phyloP scores from a whole-genome alignment of 1,139 yeast genomes.

The Schwanniomyces etchellsii region DNA sequence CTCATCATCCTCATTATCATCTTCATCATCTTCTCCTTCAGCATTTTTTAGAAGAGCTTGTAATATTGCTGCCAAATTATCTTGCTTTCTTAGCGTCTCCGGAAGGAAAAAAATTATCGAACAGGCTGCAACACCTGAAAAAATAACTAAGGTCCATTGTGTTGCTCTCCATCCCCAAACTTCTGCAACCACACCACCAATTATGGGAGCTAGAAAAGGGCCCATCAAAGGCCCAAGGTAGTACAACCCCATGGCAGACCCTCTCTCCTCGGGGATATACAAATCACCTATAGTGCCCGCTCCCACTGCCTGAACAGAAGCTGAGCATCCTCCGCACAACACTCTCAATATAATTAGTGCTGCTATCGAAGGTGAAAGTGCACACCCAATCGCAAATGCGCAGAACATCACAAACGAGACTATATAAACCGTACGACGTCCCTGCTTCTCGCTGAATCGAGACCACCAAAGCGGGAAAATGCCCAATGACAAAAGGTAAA shows the following conservation, averaged over 20 bases:
- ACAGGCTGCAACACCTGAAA: slow-evolving; percentile 51
- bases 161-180: slow-evolving; percentile 88
- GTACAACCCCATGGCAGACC: slow-evolving; percentile 74
- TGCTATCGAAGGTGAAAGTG: slow-evolving; percentile 57
- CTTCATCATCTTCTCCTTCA: slow-evolving; percentile 12
- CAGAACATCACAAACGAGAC: slow-evolving; percentile 59
- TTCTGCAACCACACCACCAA: slow-evolving; percentile 71
- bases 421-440: slow-evolving; percentile 70
- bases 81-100: slow-evolving; percentile 64
- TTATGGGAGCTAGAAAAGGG: slow-evolving; percentile 73
- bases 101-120: slow-evolving; percentile 58
- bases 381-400: slow-evolving; percentile 68
- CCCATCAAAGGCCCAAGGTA: slow-evolving; percentile 81
- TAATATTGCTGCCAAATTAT: slow-evolving; percentile 43
- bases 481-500: slow-evolving; percentile 68
- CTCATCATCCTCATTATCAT: slow-evolving; percentile 5
- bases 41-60: slow-evolving; percentile 24
- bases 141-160: slow-evolving; percentile 75
- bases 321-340: slow-evolving; percentile 74
- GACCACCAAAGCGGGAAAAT: slow-evolving; percentile 91
- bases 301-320: slow-evolving; percentile 84
- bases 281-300: slow-evolving; percentile 85
- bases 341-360: slow-evolving; percentile 65
- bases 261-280: slow-evolving; percentile 63
- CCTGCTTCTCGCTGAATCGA: slow-evolving; percentile 66